Conservation (phyloP, 768 basidiomycete species). For the Termitomyces sp. region DNA sequence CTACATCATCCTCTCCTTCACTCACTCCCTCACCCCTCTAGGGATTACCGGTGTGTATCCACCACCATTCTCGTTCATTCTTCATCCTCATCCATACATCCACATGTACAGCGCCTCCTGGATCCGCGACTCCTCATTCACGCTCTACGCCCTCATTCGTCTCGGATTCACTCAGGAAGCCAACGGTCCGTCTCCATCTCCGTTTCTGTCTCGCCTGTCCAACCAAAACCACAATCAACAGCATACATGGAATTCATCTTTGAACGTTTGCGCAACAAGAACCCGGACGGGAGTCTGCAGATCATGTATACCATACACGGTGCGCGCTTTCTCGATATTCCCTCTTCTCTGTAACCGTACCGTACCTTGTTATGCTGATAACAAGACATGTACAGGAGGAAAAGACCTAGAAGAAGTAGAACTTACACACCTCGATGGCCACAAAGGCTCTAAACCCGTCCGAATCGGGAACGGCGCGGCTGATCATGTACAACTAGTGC, state of each 20-base stretch:
- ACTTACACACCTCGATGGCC: conserved; percentile 82
- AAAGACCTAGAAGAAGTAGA: conserved; percentile 85
- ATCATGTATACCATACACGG: conserved; percentile 99
- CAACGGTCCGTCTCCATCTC: conserved; percentile 47
- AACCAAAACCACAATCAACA: no score
- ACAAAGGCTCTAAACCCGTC: conserved; percentile 82
- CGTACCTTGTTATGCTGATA: no score
- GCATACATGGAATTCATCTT: conserved; percentile 93
- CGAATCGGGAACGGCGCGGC: conserved; percentile 96
- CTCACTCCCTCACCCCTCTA: not conserved
- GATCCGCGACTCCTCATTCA: conserved; percentile 97
- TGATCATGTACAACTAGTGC: conserved; percentile 75
- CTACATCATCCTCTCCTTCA: not conserved
- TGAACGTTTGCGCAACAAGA: conserved; percentile 75
- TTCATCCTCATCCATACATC: no score
- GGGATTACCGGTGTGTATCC: not conserved
- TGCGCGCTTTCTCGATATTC: conserved; percentile 9
- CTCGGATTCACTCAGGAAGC: conserved; percentile 94
- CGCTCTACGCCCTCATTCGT: conserved; percentile 89
- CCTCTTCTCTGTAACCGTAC: no score
- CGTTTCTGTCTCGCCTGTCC: not conserved
- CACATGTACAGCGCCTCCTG: conserved; percentile 59
- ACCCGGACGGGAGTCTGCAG: conserved; percentile 87
- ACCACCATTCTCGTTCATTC: no score
- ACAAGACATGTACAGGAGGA: conserved; percentile 54